Conservation (phyloP, 176 grass and related monocot species). For the Cocos nucifera region DNA sequence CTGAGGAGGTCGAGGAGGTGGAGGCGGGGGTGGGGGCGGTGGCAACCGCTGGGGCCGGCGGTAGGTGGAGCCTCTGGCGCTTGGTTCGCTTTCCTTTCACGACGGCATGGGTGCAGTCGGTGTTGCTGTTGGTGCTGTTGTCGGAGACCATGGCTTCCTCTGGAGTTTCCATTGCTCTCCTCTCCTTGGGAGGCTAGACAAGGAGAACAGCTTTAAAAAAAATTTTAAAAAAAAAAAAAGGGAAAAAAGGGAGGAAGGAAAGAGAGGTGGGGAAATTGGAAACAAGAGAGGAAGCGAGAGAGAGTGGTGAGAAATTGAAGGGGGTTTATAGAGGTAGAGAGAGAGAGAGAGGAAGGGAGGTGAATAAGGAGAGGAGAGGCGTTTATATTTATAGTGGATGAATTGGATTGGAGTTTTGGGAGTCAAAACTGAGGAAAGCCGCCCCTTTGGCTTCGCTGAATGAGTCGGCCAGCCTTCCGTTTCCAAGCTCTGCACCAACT, state of each 20-base stretch:
- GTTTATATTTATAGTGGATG: background rate
- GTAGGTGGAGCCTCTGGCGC: background rate
- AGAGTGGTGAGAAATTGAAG: too few species aligned
- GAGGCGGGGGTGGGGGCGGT: background rate
- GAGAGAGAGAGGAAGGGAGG: too few species aligned
- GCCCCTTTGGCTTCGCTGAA: constrained; percentile 3
- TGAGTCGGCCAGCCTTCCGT: background rate
- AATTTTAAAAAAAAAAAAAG: background rate
- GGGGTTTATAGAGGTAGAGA: too few species aligned
- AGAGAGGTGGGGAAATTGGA: too few species aligned
- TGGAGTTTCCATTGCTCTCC: background rate
- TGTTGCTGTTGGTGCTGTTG: background rate
- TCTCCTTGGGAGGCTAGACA: background rate
- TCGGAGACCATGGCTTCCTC: background rate
- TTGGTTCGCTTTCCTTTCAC: constrained; percentile 17
- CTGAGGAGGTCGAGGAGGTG: constrained; percentile 6
- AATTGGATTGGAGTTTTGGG: too few species aligned
- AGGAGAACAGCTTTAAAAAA: background rate
- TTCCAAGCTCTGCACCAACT: constrained; percentile 2
- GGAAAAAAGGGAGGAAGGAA: background rate
- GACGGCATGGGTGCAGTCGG: background rate
- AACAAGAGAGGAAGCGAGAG: too few species aligned
- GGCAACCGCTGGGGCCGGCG: background rate
- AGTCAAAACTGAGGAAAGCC: background rate
- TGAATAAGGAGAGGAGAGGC: too few species aligned